Evolutionary conservation across 148 eudicot species (phyloP), one percentile per base, ranked within the genome.

Genomic region (Arbutus unedo): DNA sequence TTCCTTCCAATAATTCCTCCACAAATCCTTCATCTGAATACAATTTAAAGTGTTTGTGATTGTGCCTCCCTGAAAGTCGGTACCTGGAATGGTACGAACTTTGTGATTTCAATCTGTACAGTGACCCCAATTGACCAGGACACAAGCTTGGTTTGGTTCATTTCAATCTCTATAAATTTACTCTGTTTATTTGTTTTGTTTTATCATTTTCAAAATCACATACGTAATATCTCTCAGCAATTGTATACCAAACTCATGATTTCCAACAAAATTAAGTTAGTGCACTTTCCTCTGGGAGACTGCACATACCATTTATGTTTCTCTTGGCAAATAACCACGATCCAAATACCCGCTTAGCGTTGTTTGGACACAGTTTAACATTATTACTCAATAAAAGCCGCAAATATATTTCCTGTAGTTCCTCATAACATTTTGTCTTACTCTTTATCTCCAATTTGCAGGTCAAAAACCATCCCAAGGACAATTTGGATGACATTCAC

Each of bases 401-500:
- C 16, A 5, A 9, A 50, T 50, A 50, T 50, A 5, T 38, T 38
- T 41, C 21, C 48, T 38, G n/a, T 43, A 38, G 41, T 70, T 13
- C 5, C 15, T 66, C 71, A 3, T 8, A 55, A 77, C 66, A 55
- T 9, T 51, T 3, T 18, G 25, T 43, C 43, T 81, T 9, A 60
- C 9, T 64, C 62, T 21, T 19, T 23, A 50, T 71, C 23, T 73
- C 14, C 72, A 43, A 13, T 59, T 82, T 90, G 86, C 95, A 95
- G 98, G 91, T 88, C 91, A 70, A 88, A 68, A 79, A 82, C 87
- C 11, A 85, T 91, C 77, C 98, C 98, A 0, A 85, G 98, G 80
- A 95, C 98, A 44, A 76, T 92, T 23, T 91, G 95, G 91, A 83
- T 93, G 88, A 87, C 94, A 70, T 72, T 80, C 83, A 86, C 97